Conservation (phyloP, 305 asterid species). For the Plantago coronopus region DNA sequence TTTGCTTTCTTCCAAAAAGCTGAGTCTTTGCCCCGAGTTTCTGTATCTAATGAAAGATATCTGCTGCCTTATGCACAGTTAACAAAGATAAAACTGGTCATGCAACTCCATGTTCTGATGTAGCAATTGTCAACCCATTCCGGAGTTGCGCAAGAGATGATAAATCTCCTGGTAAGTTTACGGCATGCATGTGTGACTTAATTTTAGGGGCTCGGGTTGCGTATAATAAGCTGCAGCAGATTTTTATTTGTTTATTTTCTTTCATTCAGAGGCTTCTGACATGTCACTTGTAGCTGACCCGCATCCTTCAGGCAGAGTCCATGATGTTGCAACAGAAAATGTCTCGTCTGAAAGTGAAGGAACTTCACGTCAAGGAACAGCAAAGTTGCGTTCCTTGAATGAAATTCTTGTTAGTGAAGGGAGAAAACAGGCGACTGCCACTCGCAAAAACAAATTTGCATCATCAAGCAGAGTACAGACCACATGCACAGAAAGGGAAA, state of each 20-base stretch:
- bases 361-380: constrained; percentile 30
- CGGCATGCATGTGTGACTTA: constrained; percentile 3
- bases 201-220: not conserved
- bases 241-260: not conserved
- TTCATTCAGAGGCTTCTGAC: constrained; percentile 29
- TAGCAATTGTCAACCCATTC: constrained; percentile 20
- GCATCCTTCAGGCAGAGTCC: constrained; percentile 13
- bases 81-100: constrained; percentile 25
- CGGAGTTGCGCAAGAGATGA: constrained; percentile 21
- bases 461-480: constrained; percentile 25
- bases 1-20: not conserved
- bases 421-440: constrained; percentile 19
- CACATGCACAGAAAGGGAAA: constrained; percentile 23
- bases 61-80: constrained; percentile 25
- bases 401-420: constrained; percentile 40
- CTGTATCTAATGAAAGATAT: constrained; percentile 16
- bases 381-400: constrained; percentile 49
- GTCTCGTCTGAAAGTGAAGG: constrained; percentile 36
- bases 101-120: constrained; percentile 15
- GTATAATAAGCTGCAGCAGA: not conserved
- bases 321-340: constrained; percentile 21
- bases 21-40: constrained; percentile 4
- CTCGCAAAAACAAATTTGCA: constrained; percentile 22
- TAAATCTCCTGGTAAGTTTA: constrained; percentile 28
- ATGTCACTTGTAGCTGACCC: constrained; percentile 8